These are phyloP conservation scores for Hypomyces rosellus DNA, from an alignment of 2,329 filamentous ascomycete species.

Conservation along the genomic window DNA sequence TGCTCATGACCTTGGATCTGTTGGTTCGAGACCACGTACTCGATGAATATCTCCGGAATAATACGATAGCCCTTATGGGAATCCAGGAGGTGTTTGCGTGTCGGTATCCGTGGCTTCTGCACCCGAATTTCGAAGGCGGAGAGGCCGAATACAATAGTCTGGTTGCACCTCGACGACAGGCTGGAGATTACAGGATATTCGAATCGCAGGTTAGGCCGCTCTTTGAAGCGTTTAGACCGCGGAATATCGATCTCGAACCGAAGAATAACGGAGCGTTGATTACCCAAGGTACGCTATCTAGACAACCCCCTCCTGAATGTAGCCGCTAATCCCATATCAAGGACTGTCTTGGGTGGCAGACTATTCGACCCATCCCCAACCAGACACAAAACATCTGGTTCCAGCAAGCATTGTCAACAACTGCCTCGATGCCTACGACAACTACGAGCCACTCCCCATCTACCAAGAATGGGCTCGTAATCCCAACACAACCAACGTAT, in stretches of 20 bases:
- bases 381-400: not conserved
- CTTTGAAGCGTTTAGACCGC: not conserved
- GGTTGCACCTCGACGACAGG: not conserved
- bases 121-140: too few relatives aligned
- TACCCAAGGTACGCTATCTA: not conserved
- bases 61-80: slow-evolving; percentile 11
- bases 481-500: not conserved
- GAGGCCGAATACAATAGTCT: not conserved
- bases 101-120: slow-evolving; percentile 14
- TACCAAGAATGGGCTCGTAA: not conserved
- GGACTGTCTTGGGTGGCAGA: not conserved
- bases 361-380: not conserved
- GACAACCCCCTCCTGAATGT: not conserved
- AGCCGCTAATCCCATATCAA: not conserved
- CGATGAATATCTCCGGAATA: slow-evolving; percentile 16
- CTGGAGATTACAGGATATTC: not conserved
- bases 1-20: slow-evolving; percentile 10
- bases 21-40: slow-evolving; percentile 13
- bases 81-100: slow-evolving; percentile 16
- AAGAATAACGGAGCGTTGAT: not conserved
- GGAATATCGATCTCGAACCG: not conserved
- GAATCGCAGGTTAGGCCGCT: not conserved
- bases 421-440: slow-evolving; percentile 8
- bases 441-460: slow-evolving; percentile 2
- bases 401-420: not conserved